phyloP scores from a whole-genome alignment of 768 basidiomycete genomes.

The Amanita rimosa region DNA sequence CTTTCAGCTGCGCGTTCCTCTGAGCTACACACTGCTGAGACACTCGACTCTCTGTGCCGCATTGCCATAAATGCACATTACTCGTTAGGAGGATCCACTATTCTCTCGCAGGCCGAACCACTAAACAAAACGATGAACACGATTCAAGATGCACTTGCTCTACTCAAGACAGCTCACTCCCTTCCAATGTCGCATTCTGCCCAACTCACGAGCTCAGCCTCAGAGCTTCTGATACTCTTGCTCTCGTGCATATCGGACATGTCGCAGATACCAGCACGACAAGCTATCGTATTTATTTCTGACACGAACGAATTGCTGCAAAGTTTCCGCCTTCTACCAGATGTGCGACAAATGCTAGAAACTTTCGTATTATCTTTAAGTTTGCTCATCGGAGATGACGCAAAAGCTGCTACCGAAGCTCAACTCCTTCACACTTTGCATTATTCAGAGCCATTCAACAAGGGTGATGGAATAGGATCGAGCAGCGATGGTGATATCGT shows the following conservation, averaged over 20 bases:
- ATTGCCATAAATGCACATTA: conserved; percentile 56
- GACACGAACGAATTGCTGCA: conserved; percentile 46
- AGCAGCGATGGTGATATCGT: conserved; percentile 56
- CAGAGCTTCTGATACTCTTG: conserved; percentile 52
- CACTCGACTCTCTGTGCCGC: conserved; percentile 60
- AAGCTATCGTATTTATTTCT: conserved; percentile 37
- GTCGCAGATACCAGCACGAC: conserved; percentile 48
- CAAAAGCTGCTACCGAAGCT: conserved; percentile 57
- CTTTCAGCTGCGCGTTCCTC: conserved; percentile 56
- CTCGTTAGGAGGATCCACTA: conserved; percentile 37
- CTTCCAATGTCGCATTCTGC: conserved; percentile 49
- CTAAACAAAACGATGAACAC: conserved; percentile 38
- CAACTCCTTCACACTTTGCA: conserved; percentile 61
- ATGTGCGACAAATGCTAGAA: conserved; percentile 48
- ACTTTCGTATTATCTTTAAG: conserved; percentile 47
- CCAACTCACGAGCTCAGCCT: conserved; percentile 43
- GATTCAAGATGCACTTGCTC: conserved; percentile 47
- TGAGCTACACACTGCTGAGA: conserved; percentile 51
- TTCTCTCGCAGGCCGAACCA: conserved; percentile 44
- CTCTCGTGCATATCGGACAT: conserved; percentile 50
- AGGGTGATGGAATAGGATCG: conserved; percentile 42
- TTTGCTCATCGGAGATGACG: conserved; percentile 56
- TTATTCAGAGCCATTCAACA: conserved; percentile 34
- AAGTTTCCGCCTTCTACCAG: conserved; percentile 37
- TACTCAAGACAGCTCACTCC: conserved; percentile 46